These are phyloP conservation scores for Xylaria sp. DNA, from an alignment of 2,329 filamentous ascomycete species.

Conservation along the genomic window DNA sequence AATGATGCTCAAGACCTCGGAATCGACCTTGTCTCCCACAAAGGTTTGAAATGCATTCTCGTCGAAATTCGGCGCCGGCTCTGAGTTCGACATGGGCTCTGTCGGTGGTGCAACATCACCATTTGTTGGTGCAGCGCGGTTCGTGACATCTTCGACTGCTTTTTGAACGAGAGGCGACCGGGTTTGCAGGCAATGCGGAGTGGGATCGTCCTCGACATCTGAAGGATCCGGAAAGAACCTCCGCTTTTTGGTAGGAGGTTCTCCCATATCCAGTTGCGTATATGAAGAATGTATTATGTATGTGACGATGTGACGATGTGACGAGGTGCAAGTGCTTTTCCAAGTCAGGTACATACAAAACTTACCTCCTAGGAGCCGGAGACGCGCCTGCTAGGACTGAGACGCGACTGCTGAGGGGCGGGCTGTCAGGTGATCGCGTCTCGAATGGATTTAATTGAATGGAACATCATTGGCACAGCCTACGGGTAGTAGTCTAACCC, in stretches of 20 bases:
- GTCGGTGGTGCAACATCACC: slow-evolving; percentile 2
- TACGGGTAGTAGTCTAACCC: too few species aligned
- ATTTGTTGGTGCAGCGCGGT: slow-evolving; percentile 11
- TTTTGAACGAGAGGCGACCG: slow-evolving; percentile 27
- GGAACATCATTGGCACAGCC: too few species aligned
- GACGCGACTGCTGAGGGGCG: slow-evolving; percentile 31
- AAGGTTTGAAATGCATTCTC: slow-evolving; percentile 61
- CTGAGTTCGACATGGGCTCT: slow-evolving; percentile 13
- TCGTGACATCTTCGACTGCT: slow-evolving; percentile 25
- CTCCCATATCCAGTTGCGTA: slow-evolving; percentile 39
- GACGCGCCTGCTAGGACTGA: slow-evolving; percentile 17
- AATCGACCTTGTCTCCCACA: slow-evolving; percentile 58
- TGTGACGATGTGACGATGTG: not conserved
- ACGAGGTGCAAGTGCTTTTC: not conserved
- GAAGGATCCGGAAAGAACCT: slow-evolving; percentile 48
- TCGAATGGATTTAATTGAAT: slow-evolving; percentile 18
- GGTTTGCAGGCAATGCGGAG: slow-evolving; percentile 16
- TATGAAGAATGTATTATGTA: slow-evolving; percentile 37
- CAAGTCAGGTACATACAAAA: not conserved
- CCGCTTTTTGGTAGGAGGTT: slow-evolving; percentile 41
- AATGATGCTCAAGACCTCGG: slow-evolving; percentile 53
- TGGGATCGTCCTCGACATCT: slow-evolving; percentile 32
- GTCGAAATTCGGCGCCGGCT: slow-evolving; percentile 52
- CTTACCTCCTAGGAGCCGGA: not conserved
- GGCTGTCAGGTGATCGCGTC: slow-evolving; percentile 46